Evolutionary conservation across 305 asterid genomes (phyloP).

Genomic region (Nicotiana rustica): DNA sequence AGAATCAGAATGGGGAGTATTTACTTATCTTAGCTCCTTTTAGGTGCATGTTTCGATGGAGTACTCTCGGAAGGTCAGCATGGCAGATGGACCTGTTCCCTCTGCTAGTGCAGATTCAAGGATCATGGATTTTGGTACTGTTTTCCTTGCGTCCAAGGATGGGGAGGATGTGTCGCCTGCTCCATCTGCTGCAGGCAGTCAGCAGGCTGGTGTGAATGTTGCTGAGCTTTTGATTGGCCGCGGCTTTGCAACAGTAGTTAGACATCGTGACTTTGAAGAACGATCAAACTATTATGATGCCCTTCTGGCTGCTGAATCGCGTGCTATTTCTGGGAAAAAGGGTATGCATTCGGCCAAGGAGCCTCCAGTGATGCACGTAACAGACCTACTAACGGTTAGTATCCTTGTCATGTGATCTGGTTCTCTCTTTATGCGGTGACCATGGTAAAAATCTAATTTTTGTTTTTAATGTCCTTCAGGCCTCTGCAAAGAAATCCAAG

Average conservation of each 20-base stretch:
- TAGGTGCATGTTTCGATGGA: conserved; percentile 98
- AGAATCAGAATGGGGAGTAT: conserved; percentile 31
- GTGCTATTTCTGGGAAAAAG: conserved; percentile 87
- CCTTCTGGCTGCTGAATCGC: conserved; percentile 88
- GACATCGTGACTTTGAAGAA: conserved; percentile 98
- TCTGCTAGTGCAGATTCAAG: conserved; percentile 66
- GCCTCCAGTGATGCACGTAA: conserved; percentile 86
- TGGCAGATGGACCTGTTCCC: conserved; percentile 77
- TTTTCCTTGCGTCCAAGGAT: conserved; percentile 80
- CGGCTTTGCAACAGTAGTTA: conserved; percentile 89
- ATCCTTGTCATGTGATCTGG: conserved; percentile 22
- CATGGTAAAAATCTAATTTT: conserved; percentile 16
- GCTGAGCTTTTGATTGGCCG: conserved; percentile 95
- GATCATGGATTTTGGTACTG: conserved; percentile 97
- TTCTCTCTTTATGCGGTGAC: conserved; percentile 4
- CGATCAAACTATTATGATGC: conserved; percentile 92
- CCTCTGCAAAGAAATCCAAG: conserved; percentile 80
- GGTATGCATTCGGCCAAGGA: conserved; percentile 92
- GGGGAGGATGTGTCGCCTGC: conserved; percentile 61
- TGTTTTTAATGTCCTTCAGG: conserved; percentile 50
- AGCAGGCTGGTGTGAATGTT: conserved; percentile 68
- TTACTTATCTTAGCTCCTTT: conserved; percentile 32
- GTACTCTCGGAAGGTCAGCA: conserved; percentile 82
- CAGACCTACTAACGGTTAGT: conserved; percentile 88
- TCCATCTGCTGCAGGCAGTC: conserved; percentile 62